Evolutionary conservation across 176 grass and related monocot species (phyloP), one percentile per base, ranked within the genome.

Genomic region (Hyparrhenia diplandra): DNA sequence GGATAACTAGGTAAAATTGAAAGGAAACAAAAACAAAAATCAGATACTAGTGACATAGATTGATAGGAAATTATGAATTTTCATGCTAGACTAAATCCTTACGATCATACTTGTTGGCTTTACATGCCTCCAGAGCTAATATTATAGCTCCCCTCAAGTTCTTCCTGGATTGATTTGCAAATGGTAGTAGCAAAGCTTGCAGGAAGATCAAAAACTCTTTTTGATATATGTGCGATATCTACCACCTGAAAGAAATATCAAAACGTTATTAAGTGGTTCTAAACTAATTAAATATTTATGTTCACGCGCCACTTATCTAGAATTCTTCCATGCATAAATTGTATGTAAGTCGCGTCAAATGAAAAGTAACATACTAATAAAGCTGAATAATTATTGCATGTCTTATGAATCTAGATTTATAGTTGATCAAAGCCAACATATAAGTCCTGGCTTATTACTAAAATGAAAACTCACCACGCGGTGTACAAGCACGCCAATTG

Each of bases 71-170:
- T 47, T 23, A 58, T 20, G 32, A 65, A 51, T 41, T 47, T 85
- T 45, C 71, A 58, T 17, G 64, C 52, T 71, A 65, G 37, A 74
- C 36, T 40, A 42, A 67, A n/a, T n/a, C 34, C 61, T 35, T 67
- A 12, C 18, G 30, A 65, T 8, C 65, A 3, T 91, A 94, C 88
- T 64, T 90, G 60, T 94, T 87, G 16, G 35, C 42, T 88, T 84
- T 94, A 77, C 92, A 94, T 75, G 92, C 92, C 69, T 94, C 92
- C 74, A 94, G 55, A 40, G 92, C 92, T 80, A 94, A 86, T 46
- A n/a, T n/a, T n/a, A 94, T 86, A 1, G 92, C 86, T 76, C 86
- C 83, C 86, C 88, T 94, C 80, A 91, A 34, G 76, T 90, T 94
- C 49, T 91, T 86, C 76, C 27, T 86, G 24, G 80, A 94, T 77